phyloP scores from a whole-genome alignment of 148 eudicot genomes.

The Nyssa sinensis region DNA sequence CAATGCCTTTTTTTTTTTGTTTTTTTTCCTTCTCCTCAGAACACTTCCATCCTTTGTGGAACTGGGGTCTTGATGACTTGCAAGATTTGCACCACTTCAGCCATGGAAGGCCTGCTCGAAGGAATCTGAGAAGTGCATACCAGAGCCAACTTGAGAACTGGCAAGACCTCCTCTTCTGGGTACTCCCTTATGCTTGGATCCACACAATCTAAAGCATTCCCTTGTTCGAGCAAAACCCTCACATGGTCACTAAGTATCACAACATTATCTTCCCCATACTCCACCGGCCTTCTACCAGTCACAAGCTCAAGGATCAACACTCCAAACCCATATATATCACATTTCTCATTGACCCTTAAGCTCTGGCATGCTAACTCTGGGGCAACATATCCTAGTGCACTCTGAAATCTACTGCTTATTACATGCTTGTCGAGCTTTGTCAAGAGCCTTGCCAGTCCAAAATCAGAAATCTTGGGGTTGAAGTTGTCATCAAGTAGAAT shows the following conservation, averaged over 20 bases:
- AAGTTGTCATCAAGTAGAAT: conserved; percentile 69
- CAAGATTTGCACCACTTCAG: conserved; percentile 87
- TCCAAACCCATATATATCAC: conserved; percentile 91
- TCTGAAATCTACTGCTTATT: conserved; percentile 58
- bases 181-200: conserved; percentile 59
- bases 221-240: conserved; percentile 69
- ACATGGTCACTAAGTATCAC: conserved; percentile 71
- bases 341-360: conserved; percentile 81
- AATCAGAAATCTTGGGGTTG: conserved; percentile 78
- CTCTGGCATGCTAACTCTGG: conserved; percentile 93
- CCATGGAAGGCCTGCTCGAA: conserved; percentile 96
- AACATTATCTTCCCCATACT: conserved; percentile 87
- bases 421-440: conserved; percentile 56
- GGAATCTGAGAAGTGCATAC: conserved; percentile 95
- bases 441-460: conserved; percentile 65
- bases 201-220: conserved; percentile 73
- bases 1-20: neutral
- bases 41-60: conserved; percentile 54
- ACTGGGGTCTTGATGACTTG: conserved; percentile 88
- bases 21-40: neutral
- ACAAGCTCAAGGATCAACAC: conserved; percentile 75
- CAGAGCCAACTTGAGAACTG: conserved; percentile 79
- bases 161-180: conserved; percentile 88
- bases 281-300: conserved; percentile 77
- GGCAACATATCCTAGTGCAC: conserved; percentile 85